Evolutionary conservation across 192 early-diverging fungal species (phyloP), one percentile per base, ranked within the genome.

Genomic region (Neocallimastix lanati): DNA sequence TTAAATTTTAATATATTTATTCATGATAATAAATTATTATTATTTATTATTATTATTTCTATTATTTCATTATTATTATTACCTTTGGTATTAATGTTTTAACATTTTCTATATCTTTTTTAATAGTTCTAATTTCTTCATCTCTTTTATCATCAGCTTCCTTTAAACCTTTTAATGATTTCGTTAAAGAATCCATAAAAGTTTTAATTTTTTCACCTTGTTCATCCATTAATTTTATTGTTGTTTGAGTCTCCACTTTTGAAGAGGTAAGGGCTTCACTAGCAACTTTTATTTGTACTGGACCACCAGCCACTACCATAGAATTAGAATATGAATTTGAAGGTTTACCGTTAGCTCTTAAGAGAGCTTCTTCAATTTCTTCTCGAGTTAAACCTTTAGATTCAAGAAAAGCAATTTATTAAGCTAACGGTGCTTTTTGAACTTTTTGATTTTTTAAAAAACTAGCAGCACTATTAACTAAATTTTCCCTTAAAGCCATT

Each of bases 361-460:
- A 85, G 82, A 94, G 85, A 13, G 96, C 97, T 76, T 89, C 91
- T 78, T 98, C 93, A 80, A 99, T 97, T 85, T 99, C 98, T 27
- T 90, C 92, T 18, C 90, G 85, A 29, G 93, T 94, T 80, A 99
- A 84, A 0, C 98, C 98, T 86, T 99, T 99, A 67, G 92, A 91
- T 82, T 98, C 95, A 28, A 99, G 88, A 84, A 99, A 99, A n/a
- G 96, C 90, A 29, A 97, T 87, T 77, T 93, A 92, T 80, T 97
- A 96, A 35, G 94, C 94, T 28, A 99, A 84, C 0, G 98, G 90
- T 21, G 94, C 90, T 14, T 89, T 83, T 82, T 94, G 92, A 18
- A 99, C 96, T 81, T 96, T 95, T 40, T 96, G 93, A 85, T 99
- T 96, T 28, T 85, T 83, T 35, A 99, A 90, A 83, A 99, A 99